These are phyloP conservation scores for Mycena belliarum DNA, from an alignment of 768 basidiomycete genomes.

Conservation along the genomic window DNA sequence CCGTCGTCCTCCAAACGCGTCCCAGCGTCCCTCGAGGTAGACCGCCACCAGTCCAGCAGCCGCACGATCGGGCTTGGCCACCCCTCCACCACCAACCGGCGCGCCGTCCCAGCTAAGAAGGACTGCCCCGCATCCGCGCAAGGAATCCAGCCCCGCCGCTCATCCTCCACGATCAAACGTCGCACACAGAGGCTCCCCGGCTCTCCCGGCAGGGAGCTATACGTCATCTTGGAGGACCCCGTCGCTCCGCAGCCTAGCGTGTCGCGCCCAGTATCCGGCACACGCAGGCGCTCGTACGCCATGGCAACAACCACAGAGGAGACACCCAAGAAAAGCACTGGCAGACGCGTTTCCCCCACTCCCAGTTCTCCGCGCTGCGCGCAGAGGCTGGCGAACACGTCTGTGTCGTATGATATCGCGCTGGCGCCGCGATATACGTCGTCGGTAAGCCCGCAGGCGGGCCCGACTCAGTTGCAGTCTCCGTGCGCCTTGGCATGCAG, in stretches of 20 bases:
- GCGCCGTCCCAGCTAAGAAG: not conserved
- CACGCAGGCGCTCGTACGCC: slow-evolving; percentile 5
- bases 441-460: slow-evolving; percentile 12
- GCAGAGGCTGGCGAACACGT: not conserved
- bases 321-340: not conserved
- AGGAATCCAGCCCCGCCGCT: not conserved
- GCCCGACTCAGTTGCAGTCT: slow-evolving; percentile 15
- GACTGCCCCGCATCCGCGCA: not conserved
- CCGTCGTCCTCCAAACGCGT: too few species aligned
- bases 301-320: not conserved
- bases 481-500: slow-evolving; percentile 16
- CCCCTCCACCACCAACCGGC: slow-evolving; percentile 1
- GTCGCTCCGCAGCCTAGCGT: not conserved
- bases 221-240: slow-evolving; percentile 1
- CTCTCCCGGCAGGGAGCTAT: not conserved
- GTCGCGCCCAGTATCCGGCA: not conserved
- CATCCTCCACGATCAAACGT: slow-evolving; percentile 6
- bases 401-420: not conserved
- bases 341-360: slow-evolving; percentile 6
- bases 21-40: not conserved
- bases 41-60: not conserved
- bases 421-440: slow-evolving; percentile 12
- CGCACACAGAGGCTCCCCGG: slow-evolving; percentile 7
- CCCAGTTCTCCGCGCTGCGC: slow-evolving; percentile 12
- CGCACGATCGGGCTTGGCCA: slow-evolving; percentile 11